Evolutionary conservation across 768 basidiomycete genomes (phyloP).

Genomic region (Panellus pusillus): DNA sequence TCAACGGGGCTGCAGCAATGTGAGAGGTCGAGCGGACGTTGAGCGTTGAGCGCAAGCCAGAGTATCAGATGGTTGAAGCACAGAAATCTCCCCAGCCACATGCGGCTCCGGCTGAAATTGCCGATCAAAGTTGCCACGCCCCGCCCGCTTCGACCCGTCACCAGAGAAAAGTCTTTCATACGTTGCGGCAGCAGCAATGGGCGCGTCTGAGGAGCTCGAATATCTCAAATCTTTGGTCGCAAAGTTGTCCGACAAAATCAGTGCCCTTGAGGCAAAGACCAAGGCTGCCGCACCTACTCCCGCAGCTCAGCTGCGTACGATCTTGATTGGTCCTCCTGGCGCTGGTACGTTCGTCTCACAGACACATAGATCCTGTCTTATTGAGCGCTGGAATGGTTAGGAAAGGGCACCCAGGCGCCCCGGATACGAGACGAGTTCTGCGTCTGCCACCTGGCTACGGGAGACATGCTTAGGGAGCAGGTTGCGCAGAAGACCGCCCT

Average conservation of each 20-base stretch:
- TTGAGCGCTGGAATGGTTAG: slow-evolving; percentile 38
- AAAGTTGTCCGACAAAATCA: slow-evolving; percentile 91
- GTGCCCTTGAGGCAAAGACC: slow-evolving; percentile 67
- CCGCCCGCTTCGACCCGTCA: slow-evolving; percentile 15
- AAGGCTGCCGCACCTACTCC: slow-evolving; percentile 55
- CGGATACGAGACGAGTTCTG: slow-evolving; percentile 90
- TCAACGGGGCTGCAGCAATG: no score
- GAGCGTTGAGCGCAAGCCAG: no score
- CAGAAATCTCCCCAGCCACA: no score
- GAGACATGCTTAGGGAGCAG: slow-evolving; percentile 97
- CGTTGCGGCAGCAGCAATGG: slow-evolving; percentile 41
- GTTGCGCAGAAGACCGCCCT: slow-evolving; percentile 84
- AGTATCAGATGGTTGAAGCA: no score
- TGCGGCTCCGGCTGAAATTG: no score
- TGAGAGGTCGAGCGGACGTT: no score
- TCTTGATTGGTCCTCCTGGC: slow-evolving; percentile 95
- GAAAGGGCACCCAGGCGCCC: slow-evolving; percentile 98
- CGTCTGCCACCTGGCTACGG: slow-evolving; percentile 97
- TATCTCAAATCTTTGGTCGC: slow-evolving; percentile 91
- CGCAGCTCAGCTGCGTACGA: slow-evolving; percentile 80
- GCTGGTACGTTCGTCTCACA: slow-evolving; percentile 63
- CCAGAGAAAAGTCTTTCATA: slow-evolving; percentile 5
- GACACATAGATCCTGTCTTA: slow-evolving; percentile 4
- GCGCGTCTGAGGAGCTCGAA: slow-evolving; percentile 77
- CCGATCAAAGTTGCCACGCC: neutral